Conservation (phyloP, 257 asterid genomes). For the Solanum bulbocastanum region DNA sequence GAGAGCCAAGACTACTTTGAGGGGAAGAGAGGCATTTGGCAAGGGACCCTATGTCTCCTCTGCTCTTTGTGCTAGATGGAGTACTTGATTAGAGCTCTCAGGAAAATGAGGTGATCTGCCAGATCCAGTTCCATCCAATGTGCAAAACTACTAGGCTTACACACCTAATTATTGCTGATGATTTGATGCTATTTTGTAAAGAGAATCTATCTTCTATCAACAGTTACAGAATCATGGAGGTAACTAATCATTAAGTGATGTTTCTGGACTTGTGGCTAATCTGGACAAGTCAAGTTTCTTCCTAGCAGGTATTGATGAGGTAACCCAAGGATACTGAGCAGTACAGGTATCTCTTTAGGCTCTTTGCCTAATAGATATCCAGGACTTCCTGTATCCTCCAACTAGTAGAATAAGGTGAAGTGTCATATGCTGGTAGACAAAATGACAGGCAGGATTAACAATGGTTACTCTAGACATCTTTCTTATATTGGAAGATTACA, state of each 20-base stretch:
- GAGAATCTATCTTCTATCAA: not conserved
- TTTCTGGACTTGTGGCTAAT: not conserved
- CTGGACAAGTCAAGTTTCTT: not conserved
- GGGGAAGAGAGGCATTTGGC: not conserved
- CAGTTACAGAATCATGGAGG: not conserved
- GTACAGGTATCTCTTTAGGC: not conserved
- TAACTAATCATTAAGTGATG: not conserved
- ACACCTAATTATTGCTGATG: not conserved
- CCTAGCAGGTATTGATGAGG: not conserved
- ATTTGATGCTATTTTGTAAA: not conserved
- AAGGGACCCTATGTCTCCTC: not conserved
- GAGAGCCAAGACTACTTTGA: not conserved
- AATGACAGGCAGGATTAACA: not conserved
- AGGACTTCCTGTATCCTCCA: not conserved
- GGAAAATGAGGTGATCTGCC: not conserved
- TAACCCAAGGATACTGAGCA: not conserved
- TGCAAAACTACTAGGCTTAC: not conserved
- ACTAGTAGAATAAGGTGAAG: not conserved
- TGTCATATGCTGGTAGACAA: not conserved
- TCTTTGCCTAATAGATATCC: not conserved
- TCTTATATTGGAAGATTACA: not conserved
- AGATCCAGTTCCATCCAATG: not conserved
- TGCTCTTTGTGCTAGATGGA: not conserved
- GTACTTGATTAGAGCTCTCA: not conserved
- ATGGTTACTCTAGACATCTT: not conserved